Evolutionary conservation across 305 asterid species (phyloP).

Genomic region (Solanum aculeatissimum): DNA sequence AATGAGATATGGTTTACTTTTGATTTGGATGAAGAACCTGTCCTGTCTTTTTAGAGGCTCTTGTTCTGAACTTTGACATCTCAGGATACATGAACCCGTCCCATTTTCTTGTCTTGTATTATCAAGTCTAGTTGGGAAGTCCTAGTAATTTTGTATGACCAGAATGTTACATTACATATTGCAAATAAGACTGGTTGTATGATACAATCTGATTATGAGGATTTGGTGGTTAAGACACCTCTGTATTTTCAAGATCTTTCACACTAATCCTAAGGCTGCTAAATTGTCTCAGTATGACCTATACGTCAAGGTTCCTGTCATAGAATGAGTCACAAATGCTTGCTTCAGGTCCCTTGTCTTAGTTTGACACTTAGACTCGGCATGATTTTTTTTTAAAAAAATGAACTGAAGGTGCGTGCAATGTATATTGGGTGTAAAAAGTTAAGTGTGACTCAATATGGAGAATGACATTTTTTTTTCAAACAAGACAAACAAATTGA

Average conservation of each 20-base stretch:
- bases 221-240: not conserved
- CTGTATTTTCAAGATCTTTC: not conserved
- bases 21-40: constrained; percentile 5
- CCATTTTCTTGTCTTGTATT: not conserved
- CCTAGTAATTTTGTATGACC: not conserved
- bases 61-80: not conserved
- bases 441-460: no score
- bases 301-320: not conserved
- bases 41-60: not conserved
- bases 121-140: not conserved
- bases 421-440: no score
- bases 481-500: no score
- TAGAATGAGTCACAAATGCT: not conserved
- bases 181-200: not conserved
- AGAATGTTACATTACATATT: not conserved
- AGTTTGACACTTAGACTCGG: no score
- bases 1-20: constrained; percentile 76
- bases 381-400: no score
- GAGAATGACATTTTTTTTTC: no score
- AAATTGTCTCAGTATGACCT: not conserved
- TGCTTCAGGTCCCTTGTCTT: no score
- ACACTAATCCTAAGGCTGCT: not conserved
- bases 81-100: not conserved
- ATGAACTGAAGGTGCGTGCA: no score
- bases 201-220: not conserved